Conservation (phyloP, 73 alveolate species). For the Symbiodinium natans region DNA sequence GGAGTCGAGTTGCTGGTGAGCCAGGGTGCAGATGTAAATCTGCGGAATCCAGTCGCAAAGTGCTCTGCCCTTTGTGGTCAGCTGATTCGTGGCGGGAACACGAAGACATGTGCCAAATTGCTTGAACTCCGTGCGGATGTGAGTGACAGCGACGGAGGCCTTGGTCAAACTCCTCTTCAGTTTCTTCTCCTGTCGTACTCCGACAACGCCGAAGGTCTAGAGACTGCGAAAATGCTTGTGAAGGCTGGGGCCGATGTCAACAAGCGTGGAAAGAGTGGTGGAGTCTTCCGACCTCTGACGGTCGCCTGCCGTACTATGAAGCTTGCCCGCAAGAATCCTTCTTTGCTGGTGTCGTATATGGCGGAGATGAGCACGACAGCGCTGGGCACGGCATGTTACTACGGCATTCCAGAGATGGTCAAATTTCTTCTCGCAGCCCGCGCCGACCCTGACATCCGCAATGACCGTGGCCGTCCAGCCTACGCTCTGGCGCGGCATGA, state of each 20-base stretch:
- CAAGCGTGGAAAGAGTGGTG: no score
- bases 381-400: conserved; percentile 38
- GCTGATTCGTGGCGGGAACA: neutral
- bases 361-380: conserved; percentile 76
- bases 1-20: neutral
- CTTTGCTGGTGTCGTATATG: conserved; percentile 24
- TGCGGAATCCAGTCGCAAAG: neutral
- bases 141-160: neutral
- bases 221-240: neutral
- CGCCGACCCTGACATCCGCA: conserved; percentile 27
- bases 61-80: neutral
- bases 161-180: neutral
- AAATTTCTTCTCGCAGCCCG: neutral
- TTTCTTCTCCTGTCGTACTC: neutral
- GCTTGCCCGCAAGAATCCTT: neutral
- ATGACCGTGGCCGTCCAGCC: conserved; percentile 24
- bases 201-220: neutral
- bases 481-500: no score
- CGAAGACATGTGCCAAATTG: neutral
- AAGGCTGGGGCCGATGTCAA: neutral
- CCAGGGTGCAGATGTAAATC: neutral
- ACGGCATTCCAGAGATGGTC: conserved; percentile 26
- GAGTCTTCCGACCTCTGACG: no score
- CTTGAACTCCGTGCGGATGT: neutral
- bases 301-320: no score